These are phyloP conservation scores for Saturnispora besseyi DNA, from an alignment of 805 yeast species.

Conservation along the genomic window DNA sequence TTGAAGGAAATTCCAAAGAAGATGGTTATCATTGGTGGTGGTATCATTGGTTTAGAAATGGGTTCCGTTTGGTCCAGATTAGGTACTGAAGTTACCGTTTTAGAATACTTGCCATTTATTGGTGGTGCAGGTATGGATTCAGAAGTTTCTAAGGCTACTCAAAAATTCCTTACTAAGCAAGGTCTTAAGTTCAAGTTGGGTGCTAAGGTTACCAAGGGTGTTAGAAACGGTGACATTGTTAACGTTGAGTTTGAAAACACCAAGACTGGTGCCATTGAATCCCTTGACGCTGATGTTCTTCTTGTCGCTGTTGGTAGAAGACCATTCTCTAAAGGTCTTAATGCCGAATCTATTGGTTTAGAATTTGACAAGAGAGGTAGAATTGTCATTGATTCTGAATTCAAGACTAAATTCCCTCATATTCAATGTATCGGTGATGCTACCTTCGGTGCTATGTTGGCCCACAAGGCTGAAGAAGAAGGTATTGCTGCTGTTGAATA, in stretches of 20 bases:
- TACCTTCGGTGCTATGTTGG: constrained; percentile 98
- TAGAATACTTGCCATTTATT: constrained; percentile 82
- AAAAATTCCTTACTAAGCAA: constrained; percentile 86
- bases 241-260: constrained; percentile 81
- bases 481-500: constrained; percentile 98
- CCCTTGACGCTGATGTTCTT: constrained; percentile 82
- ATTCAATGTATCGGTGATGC: constrained; percentile 98
- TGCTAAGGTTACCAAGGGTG: constrained; percentile 84
- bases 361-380: constrained; percentile 91
- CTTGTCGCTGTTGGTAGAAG: constrained; percentile 98
- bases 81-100: constrained; percentile 90
- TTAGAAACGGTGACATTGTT: constrained; percentile 81
- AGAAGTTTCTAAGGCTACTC: constrained; percentile 86
- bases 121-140: constrained; percentile 99
- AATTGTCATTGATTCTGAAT: constrained; percentile 88
- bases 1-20: constrained; percentile 87
- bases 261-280: constrained; percentile 73
- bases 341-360: constrained; percentile 80
- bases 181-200: constrained; percentile 89
- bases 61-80: constrained; percentile 95
- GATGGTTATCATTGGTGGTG: constrained; percentile 94
- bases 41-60: constrained; percentile 99
- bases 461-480: constrained; percentile 99
- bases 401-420: constrained; percentile 84
- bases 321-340: constrained; percentile 86